These are phyloP conservation scores for Kregervanrija pseudodelftensis DNA, from an alignment of 805 yeast species.

Conservation along the genomic window DNA sequence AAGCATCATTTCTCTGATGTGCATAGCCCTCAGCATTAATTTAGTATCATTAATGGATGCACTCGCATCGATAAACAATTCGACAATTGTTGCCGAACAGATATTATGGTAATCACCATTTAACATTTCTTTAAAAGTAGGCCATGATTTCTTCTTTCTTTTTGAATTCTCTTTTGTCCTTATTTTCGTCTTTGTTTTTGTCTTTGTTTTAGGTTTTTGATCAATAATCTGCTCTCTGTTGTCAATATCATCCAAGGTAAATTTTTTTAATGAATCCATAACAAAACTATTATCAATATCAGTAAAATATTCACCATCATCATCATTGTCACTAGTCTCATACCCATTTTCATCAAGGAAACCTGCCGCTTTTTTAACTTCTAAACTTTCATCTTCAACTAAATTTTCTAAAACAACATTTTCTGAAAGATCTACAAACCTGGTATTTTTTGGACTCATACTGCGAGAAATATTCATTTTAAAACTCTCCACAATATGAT, in stretches of 20 bases:
- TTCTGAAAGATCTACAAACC: background rate
- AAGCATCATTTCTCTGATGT: constrained; percentile 43
- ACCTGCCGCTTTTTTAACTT: constrained; percentile 3
- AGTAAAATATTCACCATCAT: constrained; percentile 4
- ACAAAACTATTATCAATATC: constrained; percentile 2
- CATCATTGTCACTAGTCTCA: constrained; percentile 7
- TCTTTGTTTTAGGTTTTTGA: background rate
- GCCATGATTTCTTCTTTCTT: constrained; percentile 23
- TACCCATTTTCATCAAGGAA: constrained; percentile 8
- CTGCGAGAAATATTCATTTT: background rate
- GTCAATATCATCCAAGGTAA: background rate
- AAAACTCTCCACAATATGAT: background rate
- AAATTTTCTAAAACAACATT: background rate
- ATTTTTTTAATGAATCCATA: constrained; percentile 2
- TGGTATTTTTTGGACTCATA: constrained; percentile 1
- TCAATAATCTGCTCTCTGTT: background rate
- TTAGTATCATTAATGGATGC: constrained; percentile 58
- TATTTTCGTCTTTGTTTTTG: no score
- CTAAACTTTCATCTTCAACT: background rate
- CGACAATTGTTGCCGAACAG: constrained; percentile 49
- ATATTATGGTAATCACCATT: constrained; percentile 33
- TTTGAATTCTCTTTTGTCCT: background rate
- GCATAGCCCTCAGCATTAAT: constrained; percentile 49
- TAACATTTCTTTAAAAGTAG: constrained; percentile 53
- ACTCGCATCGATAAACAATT: constrained; percentile 54